phyloP scores from a whole-genome alignment of 257 asterid species.

The Coffea eugenioides region DNA sequence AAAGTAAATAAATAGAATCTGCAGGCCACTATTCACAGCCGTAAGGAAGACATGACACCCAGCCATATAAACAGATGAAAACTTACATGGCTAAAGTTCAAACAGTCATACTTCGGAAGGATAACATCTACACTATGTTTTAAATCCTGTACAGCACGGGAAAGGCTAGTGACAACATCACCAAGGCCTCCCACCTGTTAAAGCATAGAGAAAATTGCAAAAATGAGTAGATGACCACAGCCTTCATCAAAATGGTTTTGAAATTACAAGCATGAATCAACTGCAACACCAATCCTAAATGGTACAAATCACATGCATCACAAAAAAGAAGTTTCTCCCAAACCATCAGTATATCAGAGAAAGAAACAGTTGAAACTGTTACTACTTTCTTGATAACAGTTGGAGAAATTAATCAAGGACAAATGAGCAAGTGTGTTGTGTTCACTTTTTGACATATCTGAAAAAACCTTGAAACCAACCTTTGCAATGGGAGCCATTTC shows the following conservation, averaged over 20 bases:
- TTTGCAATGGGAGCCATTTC: conserved; percentile 99
- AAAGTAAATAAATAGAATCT: neutral
- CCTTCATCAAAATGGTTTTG: neutral
- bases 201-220: conserved; percentile 11
- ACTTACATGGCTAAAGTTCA: conserved; percentile 71
- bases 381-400: neutral
- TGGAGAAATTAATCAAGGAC: neutral
- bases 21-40: neutral
- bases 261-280: neutral
- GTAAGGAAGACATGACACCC: conserved; percentile 18
- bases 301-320: neutral
- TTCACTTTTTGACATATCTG: neutral
- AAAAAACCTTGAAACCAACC: conserved; percentile 40
- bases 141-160: conserved; percentile 96
- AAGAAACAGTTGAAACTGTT: neutral
- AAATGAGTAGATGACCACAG: neutral
- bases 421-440: neutral
- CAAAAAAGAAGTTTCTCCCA: neutral
- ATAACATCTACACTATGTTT: conserved; percentile 82
- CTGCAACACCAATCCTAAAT: neutral
- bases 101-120: conserved; percentile 91
- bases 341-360: neutral
- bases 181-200: conserved; percentile 99
- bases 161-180: conserved; percentile 98
- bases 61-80: conserved; percentile 21